Base-by-base conservation (phyloP, 2,329 filamentous ascomycete species). In the Fusarium multiceps region DNA sequence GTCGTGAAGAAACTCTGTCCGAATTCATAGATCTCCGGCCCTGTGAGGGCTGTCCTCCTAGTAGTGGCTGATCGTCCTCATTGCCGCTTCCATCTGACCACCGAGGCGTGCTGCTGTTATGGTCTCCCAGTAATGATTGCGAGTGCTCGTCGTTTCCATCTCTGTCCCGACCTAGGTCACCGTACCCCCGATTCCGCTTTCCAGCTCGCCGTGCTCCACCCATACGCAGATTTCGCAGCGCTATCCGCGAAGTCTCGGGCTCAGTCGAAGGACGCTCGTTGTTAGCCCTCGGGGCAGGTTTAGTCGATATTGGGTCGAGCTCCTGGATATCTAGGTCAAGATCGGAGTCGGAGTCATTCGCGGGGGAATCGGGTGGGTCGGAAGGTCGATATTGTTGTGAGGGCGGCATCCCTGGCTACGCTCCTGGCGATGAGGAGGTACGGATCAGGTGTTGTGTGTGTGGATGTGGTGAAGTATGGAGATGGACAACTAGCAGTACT, bases 241-340 rank as follows among this genome's bases (percentile, higher is more conserved):
- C 92, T 81, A 94, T 94, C 49, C 85, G 81, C 34, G 86, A 81
- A 74, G 86, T 74, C 81, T 85, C 82, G 63, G 83, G 81, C 71
- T 85, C 82, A 30, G 70, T 48, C 21, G 74, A 68, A 37, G 69
- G 58, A 43, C 58, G 73, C 47, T 78, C 77, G 67, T 76, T 76
- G 49, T 68, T 72, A 45, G 76, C 66, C 49, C 75, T 76, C 50
- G 77, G 73, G 63, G 77, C 66, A 72, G 79, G 75, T 73, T 77
- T 75, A 70, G 77, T 76, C n/a, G 82, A 81, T 63, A 81, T 77
- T 77, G 92, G 92, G 77, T 94, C 92, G 72, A 96, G 89, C 83
- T 95, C 93, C 76, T 93, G 87, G 72, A 93, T 86, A 76, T 93
- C 91, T 74, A 96, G 86, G 74, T 94, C 91, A 75, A 96, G 88